A percentile compares a stretch with the other conserved stretches of the same genome.
Conservation (phyloP, 2,329 filamentous ascomycete species). For the Lachnellula occidentalis region DNA sequence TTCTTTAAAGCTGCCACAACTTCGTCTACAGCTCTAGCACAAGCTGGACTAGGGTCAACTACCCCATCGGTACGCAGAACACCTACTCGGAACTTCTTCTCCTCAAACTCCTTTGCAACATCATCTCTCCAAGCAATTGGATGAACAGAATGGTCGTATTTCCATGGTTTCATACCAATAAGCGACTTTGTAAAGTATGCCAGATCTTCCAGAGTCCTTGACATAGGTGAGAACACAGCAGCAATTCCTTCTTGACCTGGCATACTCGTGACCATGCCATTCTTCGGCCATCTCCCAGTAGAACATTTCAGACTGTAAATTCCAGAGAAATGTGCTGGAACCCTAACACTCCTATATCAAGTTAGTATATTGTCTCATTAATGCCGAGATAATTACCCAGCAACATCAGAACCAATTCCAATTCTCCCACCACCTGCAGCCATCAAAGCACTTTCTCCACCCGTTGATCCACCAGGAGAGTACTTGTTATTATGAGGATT, state of each 20-base stretch:
- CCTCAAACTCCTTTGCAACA: slow-evolving; percentile 51
- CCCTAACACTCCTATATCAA: slow-evolving; percentile 70
- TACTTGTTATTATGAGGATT: slow-evolving; percentile 84
- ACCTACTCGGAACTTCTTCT: slow-evolving; percentile 65
- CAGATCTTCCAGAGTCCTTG: slow-evolving; percentile 75
- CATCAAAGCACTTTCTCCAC: slow-evolving; percentile 66
- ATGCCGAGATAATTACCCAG: slow-evolving; percentile 8
- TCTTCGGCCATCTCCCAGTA: slow-evolving; percentile 85
- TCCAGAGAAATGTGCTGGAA: slow-evolving; percentile 82
- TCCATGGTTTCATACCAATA: slow-evolving; percentile 80
- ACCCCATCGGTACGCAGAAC: slow-evolving; percentile 76
- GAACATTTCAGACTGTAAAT: slow-evolving; percentile 84
- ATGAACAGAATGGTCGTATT: slow-evolving; percentile 79
- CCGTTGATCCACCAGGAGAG: slow-evolving; percentile 80
- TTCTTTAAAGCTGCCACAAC: slow-evolving; percentile 62
- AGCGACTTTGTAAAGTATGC: slow-evolving; percentile 77
- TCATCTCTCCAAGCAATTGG: slow-evolving; percentile 73
- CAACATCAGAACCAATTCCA: slow-evolving; percentile 64
- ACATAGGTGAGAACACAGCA: slow-evolving; percentile 89
- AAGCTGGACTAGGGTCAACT: slow-evolving; percentile 81
- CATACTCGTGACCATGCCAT: slow-evolving; percentile 81
- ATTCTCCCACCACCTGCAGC: slow-evolving; percentile 77
- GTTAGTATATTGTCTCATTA: neutral
- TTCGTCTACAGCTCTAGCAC: slow-evolving; percentile 66
- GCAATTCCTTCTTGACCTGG: slow-evolving; percentile 86